A percentile compares a stretch with the other conserved stretches of the same genome.
Evolutionary conservation across 2,329 filamentous ascomycete species (phyloP).

Genomic region (Mycosphaerella sp.): DNA sequence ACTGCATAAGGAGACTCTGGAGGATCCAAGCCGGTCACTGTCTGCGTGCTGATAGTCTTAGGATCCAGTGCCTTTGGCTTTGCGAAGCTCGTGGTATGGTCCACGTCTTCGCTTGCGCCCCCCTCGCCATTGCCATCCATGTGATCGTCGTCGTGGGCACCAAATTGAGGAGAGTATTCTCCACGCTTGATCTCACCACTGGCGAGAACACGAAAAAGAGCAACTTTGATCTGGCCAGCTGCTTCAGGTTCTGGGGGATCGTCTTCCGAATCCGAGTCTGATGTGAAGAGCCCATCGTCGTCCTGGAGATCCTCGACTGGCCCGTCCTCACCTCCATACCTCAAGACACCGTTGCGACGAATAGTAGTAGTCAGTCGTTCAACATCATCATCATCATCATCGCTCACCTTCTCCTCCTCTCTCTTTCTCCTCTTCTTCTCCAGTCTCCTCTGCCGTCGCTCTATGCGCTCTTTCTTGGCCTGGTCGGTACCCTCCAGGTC

Average conservation of each 20-base stretch:
- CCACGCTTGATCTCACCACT: conserved; percentile 97
- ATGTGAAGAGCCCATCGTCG: conserved; percentile 58
- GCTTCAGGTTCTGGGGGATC: conserved; percentile 86
- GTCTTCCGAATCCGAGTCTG: conserved; percentile 66
- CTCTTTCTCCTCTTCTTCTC: conserved; percentile 76
- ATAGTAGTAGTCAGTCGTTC: conserved; percentile 35
- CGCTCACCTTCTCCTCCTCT: conserved; percentile 46
- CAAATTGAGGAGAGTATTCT: conserved; percentile 96
- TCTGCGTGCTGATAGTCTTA: conserved; percentile 97
- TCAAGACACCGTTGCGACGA: conserved; percentile 54
- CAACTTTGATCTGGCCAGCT: conserved; percentile 95
- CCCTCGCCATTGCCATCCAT: conserved; percentile 50
- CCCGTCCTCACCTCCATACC: conserved; percentile 71
- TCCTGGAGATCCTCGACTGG: conserved; percentile 64
- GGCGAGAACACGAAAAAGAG: conserved; percentile 88
- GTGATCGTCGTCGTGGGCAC: conserved; percentile 82
- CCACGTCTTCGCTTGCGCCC: conserved; percentile 71
- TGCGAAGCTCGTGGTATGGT: conserved; percentile 96
- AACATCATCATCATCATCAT: conserved; percentile 38
- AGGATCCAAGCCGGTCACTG: conserved; percentile 95
- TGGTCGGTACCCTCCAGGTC: conserved; percentile 71
- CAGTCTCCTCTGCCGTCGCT: conserved; percentile 51
- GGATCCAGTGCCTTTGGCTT: conserved; percentile 94
- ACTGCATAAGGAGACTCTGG: conserved; percentile 93
- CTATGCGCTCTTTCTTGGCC: conserved; percentile 75